Percentiles rank a stretch among this genome's conserved stretches.
These are phyloP conservation scores for Corymbia citriodora DNA, from an alignment of 441 rosid species.

Conservation along the genomic window DNA sequence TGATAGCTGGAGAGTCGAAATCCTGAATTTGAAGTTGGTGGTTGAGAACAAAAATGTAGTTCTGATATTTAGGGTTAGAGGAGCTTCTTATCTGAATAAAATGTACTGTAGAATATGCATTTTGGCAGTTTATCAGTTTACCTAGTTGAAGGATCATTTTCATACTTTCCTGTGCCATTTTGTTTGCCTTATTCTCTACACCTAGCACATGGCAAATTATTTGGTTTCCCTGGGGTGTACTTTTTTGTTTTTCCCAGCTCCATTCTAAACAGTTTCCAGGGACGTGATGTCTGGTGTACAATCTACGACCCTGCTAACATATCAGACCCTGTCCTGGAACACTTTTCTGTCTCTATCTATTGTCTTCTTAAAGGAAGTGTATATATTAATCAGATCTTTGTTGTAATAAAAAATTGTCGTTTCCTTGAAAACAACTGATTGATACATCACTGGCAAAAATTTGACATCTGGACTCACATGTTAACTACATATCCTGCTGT, in stretches of 20 bases:
- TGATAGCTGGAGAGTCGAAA: background rate
- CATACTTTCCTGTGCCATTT: background rate
- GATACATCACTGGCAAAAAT: background rate
- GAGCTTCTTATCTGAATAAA: background rate
- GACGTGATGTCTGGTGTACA: background rate
- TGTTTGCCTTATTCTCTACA: background rate
- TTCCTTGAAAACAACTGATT: background rate
- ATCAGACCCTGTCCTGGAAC: background rate
- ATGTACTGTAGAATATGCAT: background rate
- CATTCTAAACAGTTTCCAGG: background rate
- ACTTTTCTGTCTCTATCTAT: background rate
- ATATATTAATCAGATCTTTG: background rate
- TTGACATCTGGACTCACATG: background rate
- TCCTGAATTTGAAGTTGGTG: background rate
- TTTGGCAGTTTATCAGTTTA: background rate
- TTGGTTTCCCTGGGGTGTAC: background rate
- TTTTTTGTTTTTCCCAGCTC: background rate
- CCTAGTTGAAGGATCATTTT: background rate
- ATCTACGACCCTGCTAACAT: background rate
- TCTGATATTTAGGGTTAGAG: background rate
- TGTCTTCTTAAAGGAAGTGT: background rate
- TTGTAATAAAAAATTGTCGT: background rate
- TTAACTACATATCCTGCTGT: background rate
- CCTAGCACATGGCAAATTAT: background rate
- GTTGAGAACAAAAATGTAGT: background rate